Evolutionary conservation across 768 basidiomycete species (phyloP), one percentile per base, ranked within the genome.

Genomic region (Tricholoma matsutake): DNA sequence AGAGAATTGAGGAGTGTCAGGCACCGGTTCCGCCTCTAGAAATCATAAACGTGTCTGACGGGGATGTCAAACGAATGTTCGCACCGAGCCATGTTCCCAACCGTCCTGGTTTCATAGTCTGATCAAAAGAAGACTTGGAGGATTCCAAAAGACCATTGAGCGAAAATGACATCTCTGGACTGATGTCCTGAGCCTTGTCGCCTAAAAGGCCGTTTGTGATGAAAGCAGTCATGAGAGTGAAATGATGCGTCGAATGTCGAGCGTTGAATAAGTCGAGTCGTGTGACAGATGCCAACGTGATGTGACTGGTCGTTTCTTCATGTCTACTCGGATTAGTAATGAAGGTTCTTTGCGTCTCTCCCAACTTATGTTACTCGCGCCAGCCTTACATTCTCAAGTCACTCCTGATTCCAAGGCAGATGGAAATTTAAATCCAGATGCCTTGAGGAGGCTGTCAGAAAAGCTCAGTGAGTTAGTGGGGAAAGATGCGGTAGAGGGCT

Each of bases 381-480:
- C 20, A 57, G 56, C 25, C 22, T 6, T 47, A 13, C 28, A 57
- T 18, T 74, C 78, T 41, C 71, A 80, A 6, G 66, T 79, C 52
- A 69, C 74, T 39, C 76, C 78, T 16, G 76, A 25, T 25, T 25
- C 22, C 22, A 25, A 72, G 55, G 68, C 64, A 22, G 62, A 60
- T 6, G 71, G 66, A 29, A 78, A 77, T 31, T 61, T 82, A 39
- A 76, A 79, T 18, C 69, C 78, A 53, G 83, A 85, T 54, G 82
- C 83, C 57, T 71, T 85, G 20, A 73, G 75, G 61, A 81, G 75
- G 61, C 69, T 92, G 22, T 84, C 87, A 2, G 79, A 85, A 58
- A 88, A 82, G 69, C 75, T 92, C 11, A 78, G 75, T 16, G 80
- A 89, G 64, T 69, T 92, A 16, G 74, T 88, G 20, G 84, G 81